These are phyloP conservation scores for Scenedesmus sp. DNA, from an alignment of 163 green algal species.

Conservation along the genomic window DNA sequence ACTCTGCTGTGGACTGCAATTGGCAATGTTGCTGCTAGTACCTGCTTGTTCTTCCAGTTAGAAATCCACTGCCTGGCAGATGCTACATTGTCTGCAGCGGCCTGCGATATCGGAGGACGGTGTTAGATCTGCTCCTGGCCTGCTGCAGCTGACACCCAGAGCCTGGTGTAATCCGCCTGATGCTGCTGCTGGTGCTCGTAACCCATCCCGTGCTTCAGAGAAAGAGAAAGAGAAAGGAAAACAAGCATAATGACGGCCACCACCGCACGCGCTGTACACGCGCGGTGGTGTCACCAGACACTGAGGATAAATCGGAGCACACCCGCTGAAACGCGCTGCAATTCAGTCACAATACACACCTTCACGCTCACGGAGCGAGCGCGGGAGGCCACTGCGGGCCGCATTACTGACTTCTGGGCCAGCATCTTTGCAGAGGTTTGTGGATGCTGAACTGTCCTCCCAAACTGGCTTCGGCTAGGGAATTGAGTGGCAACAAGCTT, in stretches of 20 bases:
- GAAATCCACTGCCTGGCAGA: constrained; percentile 64
- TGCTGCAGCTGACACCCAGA: neutral
- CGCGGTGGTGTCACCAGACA: constrained; percentile 11
- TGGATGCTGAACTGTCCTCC: constrained; percentile 10
- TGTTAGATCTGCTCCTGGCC: constrained; percentile 10
- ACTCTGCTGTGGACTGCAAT: neutral
- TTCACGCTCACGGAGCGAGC: constrained; percentile 37
- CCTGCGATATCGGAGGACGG: constrained; percentile 10
- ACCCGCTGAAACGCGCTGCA: neutral
- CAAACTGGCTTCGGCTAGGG: neutral
- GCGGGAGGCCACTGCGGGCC: constrained; percentile 13
- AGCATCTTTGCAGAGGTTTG: neutral
- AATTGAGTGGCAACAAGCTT: constrained; percentile 3
- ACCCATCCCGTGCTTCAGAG: neutral
- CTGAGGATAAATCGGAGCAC: neutral
- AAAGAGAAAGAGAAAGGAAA: neutral
- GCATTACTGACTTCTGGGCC: neutral
- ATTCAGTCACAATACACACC: neutral
- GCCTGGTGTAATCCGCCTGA: neutral
- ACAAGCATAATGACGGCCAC: neutral
- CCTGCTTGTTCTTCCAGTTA: constrained; percentile 66
- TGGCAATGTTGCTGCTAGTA: constrained; percentile 7
- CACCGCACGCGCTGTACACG: neutral
- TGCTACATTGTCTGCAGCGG: constrained; percentile 55
- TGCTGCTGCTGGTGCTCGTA: neutral